Base-by-base conservation (phyloP, 441 rosid genomes). In the Eruca vesicaria region DNA sequence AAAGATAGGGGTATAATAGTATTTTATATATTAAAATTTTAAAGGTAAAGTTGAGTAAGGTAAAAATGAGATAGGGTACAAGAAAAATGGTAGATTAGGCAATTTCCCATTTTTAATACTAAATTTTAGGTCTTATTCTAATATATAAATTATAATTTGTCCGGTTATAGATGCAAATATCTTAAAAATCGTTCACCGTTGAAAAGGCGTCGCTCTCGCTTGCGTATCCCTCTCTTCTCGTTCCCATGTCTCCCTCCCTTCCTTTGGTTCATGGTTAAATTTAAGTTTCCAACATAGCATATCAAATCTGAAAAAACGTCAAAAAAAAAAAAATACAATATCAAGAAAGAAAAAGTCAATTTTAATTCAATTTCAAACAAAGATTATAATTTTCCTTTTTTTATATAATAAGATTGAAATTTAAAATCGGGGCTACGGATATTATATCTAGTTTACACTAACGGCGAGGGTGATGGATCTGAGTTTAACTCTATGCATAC, bases 401-500 rank as follows among this genome's bases (percentile, higher is more conserved):
- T 23, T 23, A 23, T 23, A 23, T 23, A 23, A 23, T 23, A 23
- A 23, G 26, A 23, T 23, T 23, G 26, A 23, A 23, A 23, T 23
- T 23, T 23, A 3, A 23, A 23, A 23, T 23, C 26, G 7, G 18
- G 31, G 56, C 69, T 1, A 11, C 50, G 31, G 41, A 18, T 9
- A 33, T 4, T 29, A 31, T 19, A 12, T 16, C 12, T 45, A 8
- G 19, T 56, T 33, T 14, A 21, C 56, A 19, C 0, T 35, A 26
- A 38, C 36, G 12, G 21, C 45, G 8, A 26, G 6, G 9, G 12
- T 8, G 28, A 84, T 86, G 92, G 89, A 85, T 84, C 79, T 80
- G 76, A 74, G 3, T 61, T 18, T 35, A 28, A 75, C 63, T 14
- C 32, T 81, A 21, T 32, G 61, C 72, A 48, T 68, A 20, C 33